These are phyloP conservation scores for Gossypium davidsonii DNA, from an alignment of 441 rosid genomes.

Conservation along the genomic window DNA sequence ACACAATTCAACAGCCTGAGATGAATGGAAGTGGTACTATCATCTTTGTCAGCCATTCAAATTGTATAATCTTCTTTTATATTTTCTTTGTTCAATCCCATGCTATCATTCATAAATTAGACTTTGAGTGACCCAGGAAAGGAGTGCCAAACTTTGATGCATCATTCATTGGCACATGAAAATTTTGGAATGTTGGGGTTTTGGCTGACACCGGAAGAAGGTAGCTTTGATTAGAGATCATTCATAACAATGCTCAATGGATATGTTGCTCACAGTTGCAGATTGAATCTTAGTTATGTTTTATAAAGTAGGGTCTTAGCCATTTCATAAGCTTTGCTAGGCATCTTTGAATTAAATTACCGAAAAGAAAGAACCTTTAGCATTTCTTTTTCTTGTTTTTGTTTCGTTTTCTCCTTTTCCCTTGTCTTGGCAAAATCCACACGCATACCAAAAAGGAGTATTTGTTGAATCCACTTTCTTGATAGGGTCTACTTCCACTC, in stretches of 20 bases:
- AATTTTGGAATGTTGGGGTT: background rate
- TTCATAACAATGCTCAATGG: background rate
- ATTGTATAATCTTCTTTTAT: constrained; percentile 1
- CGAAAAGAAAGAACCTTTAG: background rate
- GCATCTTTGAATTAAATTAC: background rate
- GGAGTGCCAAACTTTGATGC: background rate
- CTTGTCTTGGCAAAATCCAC: background rate
- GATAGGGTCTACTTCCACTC: background rate
- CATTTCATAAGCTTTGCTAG: background rate
- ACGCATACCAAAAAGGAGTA: background rate
- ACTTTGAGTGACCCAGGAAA: background rate
- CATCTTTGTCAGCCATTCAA: constrained; percentile 13
- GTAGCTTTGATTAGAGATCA: background rate
- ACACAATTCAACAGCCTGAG: constrained; percentile 41
- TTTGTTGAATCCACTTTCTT: background rate
- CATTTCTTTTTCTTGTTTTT: background rate
- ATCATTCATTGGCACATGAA: background rate
- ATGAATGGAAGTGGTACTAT: constrained; percentile 26
- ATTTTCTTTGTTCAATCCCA: constrained; percentile 9
- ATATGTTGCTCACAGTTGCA: too few relatives aligned
- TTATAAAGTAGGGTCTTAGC: background rate
- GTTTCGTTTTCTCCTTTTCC: background rate
- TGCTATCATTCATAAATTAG: background rate
- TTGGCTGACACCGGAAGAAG: background rate
- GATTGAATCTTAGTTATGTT: background rate